Conservation (phyloP, 441 rosid species). For the Populus trichocarpa region DNA sequence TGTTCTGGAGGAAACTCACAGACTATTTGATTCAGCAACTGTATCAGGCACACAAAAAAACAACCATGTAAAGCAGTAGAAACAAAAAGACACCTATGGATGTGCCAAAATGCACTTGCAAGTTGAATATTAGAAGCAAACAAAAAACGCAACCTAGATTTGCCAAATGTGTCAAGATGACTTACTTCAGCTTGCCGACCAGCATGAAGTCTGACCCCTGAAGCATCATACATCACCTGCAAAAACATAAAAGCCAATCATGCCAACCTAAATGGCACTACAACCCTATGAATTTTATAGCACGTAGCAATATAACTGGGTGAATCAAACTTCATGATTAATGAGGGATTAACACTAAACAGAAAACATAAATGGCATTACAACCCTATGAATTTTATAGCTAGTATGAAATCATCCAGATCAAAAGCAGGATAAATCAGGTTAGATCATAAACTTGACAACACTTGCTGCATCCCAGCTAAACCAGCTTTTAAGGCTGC, state of each 20-base stretch:
- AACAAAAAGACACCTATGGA: neutral
- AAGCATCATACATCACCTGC: conserved; percentile 98
- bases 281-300: too few species aligned
- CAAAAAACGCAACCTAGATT: conserved; percentile 3
- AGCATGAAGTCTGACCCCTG: conserved; percentile 95
- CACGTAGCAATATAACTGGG: neutral
- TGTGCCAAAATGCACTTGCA: neutral
- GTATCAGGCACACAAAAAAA: conserved; percentile 23
- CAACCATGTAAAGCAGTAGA: neutral
- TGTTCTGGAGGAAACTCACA: conserved; percentile 99
- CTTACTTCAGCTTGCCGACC: conserved; percentile 99
- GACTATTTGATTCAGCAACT: conserved; percentile 95
- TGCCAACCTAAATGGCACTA: neutral
- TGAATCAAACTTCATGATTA: neutral
- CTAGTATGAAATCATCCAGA: neutral
- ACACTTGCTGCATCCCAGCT: neutral
- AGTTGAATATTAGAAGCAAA: neutral
- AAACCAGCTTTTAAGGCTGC: neutral
- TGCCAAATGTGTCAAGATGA: conserved; percentile 12
- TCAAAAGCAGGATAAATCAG: neutral
- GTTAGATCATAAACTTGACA: neutral
- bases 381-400: neutral
- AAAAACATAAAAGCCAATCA: conserved; percentile 5
- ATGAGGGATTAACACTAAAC: neutral
- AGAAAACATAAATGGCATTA: neutral